Base-by-base conservation (phyloP, 305 asterid species). In the Rubia tinctorum region DNA sequence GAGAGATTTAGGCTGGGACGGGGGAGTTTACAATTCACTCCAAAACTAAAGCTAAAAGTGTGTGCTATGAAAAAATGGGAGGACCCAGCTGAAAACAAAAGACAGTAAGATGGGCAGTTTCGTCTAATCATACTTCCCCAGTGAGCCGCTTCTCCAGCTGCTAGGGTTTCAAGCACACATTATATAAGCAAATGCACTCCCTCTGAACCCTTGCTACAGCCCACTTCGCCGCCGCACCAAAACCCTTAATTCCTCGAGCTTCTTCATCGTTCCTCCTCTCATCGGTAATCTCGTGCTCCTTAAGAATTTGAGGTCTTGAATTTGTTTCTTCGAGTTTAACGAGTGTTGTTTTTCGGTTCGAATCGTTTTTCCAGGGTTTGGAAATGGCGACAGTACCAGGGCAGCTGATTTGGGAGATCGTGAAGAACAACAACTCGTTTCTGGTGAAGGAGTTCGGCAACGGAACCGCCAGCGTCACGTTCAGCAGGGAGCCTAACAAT, bases 381-480 rank as follows among this genome's bases (percentile, higher is more conserved):
- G 84, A 72, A 82, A 91, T 93, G 98, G 84, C 96, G 76, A 89
- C 90, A 8, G 96, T 91, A 42, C 94, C 96, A 12, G 96, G 96
- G 64, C 98, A 86, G 77, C 81, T 93, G 83, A 86, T 93, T 18
- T 93, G 98, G 98, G 98, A 93, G 87, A 93, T 93, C 68, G 97
- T 93, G 83, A 93, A 91, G 89, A 91, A 88, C 77, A 93, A 87
- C 78, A 93, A 89, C 71, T 88, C 86, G 6, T 93, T 89, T 75
- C 66, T 91, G 81, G 97, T 93, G 73, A 91, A 89, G 88, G 84
- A 88, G 79, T 89, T 88, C 20, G 97, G 96, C 6, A 88, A 89
- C 61, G 95, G 96, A 40, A 81, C 90, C 15, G 91, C 96, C 22
- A 83, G 95, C 37, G 83, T 91, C 58, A 83, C 69, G 82, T 93